These are phyloP conservation scores for Didymella exigua DNA, from an alignment of 2,329 filamentous ascomycete genomes.

Conservation along the genomic window DNA sequence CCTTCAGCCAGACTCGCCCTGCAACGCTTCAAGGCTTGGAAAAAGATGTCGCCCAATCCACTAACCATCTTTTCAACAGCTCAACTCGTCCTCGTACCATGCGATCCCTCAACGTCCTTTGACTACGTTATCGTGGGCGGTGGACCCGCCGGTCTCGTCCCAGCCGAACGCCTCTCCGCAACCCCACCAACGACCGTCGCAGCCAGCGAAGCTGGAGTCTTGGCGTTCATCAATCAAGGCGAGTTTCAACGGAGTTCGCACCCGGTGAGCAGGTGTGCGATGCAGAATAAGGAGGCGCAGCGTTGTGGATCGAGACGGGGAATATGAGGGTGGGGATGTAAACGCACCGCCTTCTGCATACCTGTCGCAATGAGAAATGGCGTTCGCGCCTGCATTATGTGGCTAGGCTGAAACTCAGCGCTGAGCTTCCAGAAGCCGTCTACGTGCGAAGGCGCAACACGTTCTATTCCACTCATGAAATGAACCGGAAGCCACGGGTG, in stretches of 20 bases:
- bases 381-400: no score
- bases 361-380: no score
- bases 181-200: slow-evolving; percentile 32
- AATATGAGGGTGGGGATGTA: slow-evolving; percentile 50
- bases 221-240: slow-evolving; percentile 33
- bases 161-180: slow-evolving; percentile 38
- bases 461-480: no score
- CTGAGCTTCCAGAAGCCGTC: no score
- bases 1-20: neutral
- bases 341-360: no score
- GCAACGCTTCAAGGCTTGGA: neutral
- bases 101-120: slow-evolving; percentile 23
- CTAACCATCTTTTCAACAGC: neutral
- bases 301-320: slow-evolving; percentile 38
- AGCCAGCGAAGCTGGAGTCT: slow-evolving; percentile 44
- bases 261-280: slow-evolving; percentile 43
- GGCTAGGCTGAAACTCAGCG: no score
- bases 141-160: slow-evolving; percentile 41
- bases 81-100: slow-evolving; percentile 16
- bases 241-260: slow-evolving; percentile 35
- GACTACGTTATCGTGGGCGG: slow-evolving; percentile 46
- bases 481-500: no score
- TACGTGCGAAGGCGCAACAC: no score
- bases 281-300: slow-evolving; percentile 42
- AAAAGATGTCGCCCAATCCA: neutral